A percentile compares a stretch with the other conserved stretches of the same genome.
These are phyloP conservation scores for Meyerozyma sp. DNA, from an alignment of 1,139 yeast species.

Conservation along the genomic window DNA sequence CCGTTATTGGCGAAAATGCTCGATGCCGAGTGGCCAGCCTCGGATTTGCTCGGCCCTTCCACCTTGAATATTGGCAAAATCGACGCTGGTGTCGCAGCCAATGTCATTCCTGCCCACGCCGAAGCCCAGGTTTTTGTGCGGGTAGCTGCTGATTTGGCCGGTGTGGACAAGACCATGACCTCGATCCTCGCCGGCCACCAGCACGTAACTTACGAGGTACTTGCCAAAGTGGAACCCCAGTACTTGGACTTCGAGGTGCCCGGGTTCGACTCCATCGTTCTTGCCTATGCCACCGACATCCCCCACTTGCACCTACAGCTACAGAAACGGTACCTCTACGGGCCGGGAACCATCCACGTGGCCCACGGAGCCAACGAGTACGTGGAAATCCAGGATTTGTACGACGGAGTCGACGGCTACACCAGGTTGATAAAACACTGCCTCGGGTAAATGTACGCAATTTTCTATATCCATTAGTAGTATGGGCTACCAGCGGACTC, in stretches of 20 bases:
- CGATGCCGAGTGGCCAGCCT: slow-evolving; percentile 39
- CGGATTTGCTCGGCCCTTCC: slow-evolving; percentile 53
- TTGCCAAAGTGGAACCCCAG: slow-evolving; percentile 29
- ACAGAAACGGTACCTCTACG: slow-evolving; percentile 50
- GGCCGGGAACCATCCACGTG: slow-evolving; percentile 63
- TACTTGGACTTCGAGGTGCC: slow-evolving; percentile 54
- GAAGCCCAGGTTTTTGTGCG: slow-evolving; percentile 47
- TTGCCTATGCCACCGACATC: slow-evolving; percentile 63
- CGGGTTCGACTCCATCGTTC: slow-evolving; percentile 53
- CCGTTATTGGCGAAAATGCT: slow-evolving; percentile 37
- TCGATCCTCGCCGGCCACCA: slow-evolving; percentile 28
- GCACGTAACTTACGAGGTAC: slow-evolving; percentile 19
- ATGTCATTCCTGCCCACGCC: slow-evolving; percentile 61
- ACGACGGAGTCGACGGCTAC: slow-evolving; percentile 53
- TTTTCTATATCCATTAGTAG: slow-evolving; percentile 50
- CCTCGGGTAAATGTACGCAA: slow-evolving; percentile 37
- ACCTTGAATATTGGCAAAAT: slow-evolving; percentile 58
- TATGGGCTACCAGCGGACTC: slow-evolving; percentile 41
- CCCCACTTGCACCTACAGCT: slow-evolving; percentile 44
- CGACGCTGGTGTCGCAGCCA: slow-evolving; percentile 56
- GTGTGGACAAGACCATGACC: slow-evolving; percentile 29
- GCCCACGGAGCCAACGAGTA: slow-evolving; percentile 64
- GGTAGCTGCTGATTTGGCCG: slow-evolving; percentile 44
- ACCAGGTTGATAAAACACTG: slow-evolving; percentile 35
- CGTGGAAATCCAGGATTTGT: slow-evolving; percentile 46